Evolutionary conservation across 2,329 filamentous ascomycete species (phyloP), one percentile per base, ranked within the genome.

Genomic region (Xylaria sp.): DNA sequence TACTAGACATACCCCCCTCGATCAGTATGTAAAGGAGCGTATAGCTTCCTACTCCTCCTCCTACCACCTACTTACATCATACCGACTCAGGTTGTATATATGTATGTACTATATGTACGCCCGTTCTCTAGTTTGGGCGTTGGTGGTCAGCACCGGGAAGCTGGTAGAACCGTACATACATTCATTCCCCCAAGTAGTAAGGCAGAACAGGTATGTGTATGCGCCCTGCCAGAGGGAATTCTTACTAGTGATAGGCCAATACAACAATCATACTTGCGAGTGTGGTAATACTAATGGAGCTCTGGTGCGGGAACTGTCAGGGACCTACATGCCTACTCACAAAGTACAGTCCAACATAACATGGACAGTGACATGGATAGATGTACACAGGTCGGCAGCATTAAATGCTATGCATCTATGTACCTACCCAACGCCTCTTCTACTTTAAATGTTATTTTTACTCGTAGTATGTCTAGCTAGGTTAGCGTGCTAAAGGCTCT

Each of bases 141-240:
- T 50, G 48, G 65, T 67, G 65, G 60, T 63, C 65, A 64, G 55
- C 64, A 51, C 48, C 53, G 30, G 27, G 47, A 62, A 60, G 17
- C 65, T 55, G 39, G 42, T 32, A 36, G 54, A 58, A 51, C 51
- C 39, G 42, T 64, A 54, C 55, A 68, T 61, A 53, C 50, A 36
- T 30, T 30, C 24, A 27, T 27, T 27, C 24, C 19, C 56, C 24
- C 48, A 51, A 45, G 56, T 34, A 56, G 19, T 17, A 34, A 55
- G 12, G 21, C 30, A 47, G 39, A 50, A 64, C 32, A 55, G 47
- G 47, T 59, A 50, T 34, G 64, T 36, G 19, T 21, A 53, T 14
- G 24, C 12, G 19, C 36, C 24, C 19, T 53, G 12, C 57, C 32
- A 47, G 12, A n/a, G 19, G 34, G 21, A 55, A 14, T 65, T 21